Conservation (phyloP, 2,329 filamentous ascomycete genomes). For the Plenodomus tracheiphilus region DNA sequence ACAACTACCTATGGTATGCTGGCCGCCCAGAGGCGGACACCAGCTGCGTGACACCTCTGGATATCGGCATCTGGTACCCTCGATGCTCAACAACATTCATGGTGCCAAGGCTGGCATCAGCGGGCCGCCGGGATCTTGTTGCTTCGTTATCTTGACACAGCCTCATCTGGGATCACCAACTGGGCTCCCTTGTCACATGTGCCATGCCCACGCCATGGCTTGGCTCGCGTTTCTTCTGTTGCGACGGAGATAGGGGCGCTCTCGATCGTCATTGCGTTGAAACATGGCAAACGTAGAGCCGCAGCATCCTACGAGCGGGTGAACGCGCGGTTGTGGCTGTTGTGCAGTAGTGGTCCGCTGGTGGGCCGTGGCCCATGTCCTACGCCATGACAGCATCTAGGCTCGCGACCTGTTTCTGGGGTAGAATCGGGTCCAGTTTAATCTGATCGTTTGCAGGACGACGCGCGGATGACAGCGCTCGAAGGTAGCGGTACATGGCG, state of each 20-base stretch:
- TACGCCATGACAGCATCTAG: background rate
- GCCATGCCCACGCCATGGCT: constrained; percentile 5
- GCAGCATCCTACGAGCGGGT: background rate
- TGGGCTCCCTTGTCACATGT: background rate
- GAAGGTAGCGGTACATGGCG: constrained; percentile 4
- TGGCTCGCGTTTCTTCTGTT: constrained; percentile 7
- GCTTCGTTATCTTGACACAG: constrained; percentile 36
- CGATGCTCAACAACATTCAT: constrained; percentile 13
- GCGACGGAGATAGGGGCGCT: background rate
- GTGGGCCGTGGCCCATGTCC: no score
- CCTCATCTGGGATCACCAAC: constrained; percentile 16
- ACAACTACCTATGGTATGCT: background rate
- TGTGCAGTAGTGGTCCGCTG: background rate
- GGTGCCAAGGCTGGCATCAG: constrained; percentile 11
- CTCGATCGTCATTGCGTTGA: background rate
- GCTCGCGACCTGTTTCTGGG: background rate
- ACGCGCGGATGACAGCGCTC: constrained; percentile 3
- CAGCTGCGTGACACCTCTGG: constrained; percentile 6
- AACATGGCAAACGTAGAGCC: background rate
- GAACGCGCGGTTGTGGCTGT: background rate
- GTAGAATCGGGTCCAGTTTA: background rate
- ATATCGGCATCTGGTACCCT: constrained; percentile 1
- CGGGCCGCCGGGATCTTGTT: constrained; percentile 11
- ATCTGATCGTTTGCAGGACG: background rate
- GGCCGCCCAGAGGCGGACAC: background rate